Evolutionary conservation across 306 rosid species (phyloP), one percentile per base, ranked within the genome.

Genomic region (Fragaria nilgerrensis): DNA sequence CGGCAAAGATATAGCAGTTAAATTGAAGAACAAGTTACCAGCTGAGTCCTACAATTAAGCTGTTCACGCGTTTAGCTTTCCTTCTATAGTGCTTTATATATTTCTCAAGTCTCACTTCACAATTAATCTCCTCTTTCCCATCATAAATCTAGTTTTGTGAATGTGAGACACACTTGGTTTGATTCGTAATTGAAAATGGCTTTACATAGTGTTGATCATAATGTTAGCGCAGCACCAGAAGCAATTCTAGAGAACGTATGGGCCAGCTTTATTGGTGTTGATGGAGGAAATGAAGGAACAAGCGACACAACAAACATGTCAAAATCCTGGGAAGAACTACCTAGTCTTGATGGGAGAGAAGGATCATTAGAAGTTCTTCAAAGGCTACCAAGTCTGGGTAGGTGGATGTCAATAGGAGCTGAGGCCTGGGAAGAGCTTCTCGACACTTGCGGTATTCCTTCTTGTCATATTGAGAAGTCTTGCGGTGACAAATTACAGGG

Each of bases 341-440:
- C 92, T 39, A 58, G 36, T 74, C 94, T 91, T 55, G 80, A 75
- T 73, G 82, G 86, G 48, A 83, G 87, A 86, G 83, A 84, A 58
- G 92, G 89, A 0, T 87, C 97, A 0, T 53, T 73, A 86, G 89
- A 87, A 75, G 77, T 84, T 75, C 90, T 94, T 36, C 79, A 84
- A 58, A 87, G 96, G 75, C 85, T 94, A 68, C 98, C 98, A 17
- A 94, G 97, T 77, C 84, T 94, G 59, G 97, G 98, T 50, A 87
- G 97, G 84, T 92, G 97, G 96, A 82, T 88, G 49, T 94, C 98
- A 50, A 94, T 94, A 95, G 98, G 98, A 78, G 87, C 91, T 22
- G 97, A 94, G 20, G 88, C 85, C n/a, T 92, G 98, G 98, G 96
- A 94, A 81, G 82, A 88, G 45, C 83, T 87, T 52, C 89, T 94